Base-by-base conservation (phyloP, 495 filamentous ascomycete genomes). In the Neurospora sp. region DNA sequence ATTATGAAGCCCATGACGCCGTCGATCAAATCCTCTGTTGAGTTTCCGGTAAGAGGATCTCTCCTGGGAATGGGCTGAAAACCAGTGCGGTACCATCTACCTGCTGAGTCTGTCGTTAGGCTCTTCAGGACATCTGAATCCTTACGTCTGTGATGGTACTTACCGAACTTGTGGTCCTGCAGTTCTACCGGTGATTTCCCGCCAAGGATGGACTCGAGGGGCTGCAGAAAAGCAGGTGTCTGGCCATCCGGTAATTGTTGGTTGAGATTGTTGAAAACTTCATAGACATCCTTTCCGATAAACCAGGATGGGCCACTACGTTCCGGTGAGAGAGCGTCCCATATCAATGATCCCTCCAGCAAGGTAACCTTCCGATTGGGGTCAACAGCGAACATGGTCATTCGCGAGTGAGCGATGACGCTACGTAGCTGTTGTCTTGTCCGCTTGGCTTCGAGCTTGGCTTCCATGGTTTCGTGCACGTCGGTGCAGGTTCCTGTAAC, bases 321-420 rank as follows among this genome's bases (percentile, higher is more conserved):
- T 10, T 81, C 76, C 27, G 53, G 53, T 8, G 72, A 77, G 14
- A 76, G 22, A 8, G 75, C 71, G n/a, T 87, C 81, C 87, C 86
- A 88, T 40, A 86, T 87, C 71, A 90, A 79, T 0, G 84, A 81
- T 6, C 89, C 91, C 77, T 93, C 90, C 0, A 91, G 78, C 73
- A 93, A 83, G 0, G 85, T 91, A 17, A 93, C 76, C 0, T 80
- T 86, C 14, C 83, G 80, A 48, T 89, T 78, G 38, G 78, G 76
- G 72, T 93, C 87, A 6, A 92, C 84, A 1, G 87, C 86, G 84
- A 92, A 93, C 12, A 93, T 82, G 17, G 90, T 91, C 53, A 91
- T 88, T 61, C 87, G 83, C 1, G 90, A 87, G 73, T 91, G 88
- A 27, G 88, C 84, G 71, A 93, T 87, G n/a, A 93, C 90, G 61